These are phyloP conservation scores for Eutrema yunnanense DNA, from an alignment of 345 rosid genomes.

Conservation along the genomic window DNA sequence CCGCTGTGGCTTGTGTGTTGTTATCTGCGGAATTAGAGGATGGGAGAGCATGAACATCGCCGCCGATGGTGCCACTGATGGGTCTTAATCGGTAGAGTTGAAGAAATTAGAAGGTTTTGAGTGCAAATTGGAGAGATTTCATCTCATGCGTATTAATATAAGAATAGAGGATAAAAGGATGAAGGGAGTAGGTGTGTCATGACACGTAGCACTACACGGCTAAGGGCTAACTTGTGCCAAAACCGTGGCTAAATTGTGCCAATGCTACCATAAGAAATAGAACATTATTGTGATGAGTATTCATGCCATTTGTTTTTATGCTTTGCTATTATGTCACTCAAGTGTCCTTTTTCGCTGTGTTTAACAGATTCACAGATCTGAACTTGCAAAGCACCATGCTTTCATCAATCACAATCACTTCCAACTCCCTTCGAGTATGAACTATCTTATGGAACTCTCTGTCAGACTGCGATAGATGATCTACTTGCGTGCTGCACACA, in stretches of 20 bases:
- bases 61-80: constrained; percentile 10
- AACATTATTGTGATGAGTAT: neutral
- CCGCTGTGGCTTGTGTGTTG: neutral
- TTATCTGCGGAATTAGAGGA: constrained; percentile 6
- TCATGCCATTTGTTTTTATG: neutral
- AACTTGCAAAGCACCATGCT: constrained; percentile 63
- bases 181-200: constrained; percentile 4
- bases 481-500: constrained; percentile 89
- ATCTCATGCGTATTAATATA: neutral
- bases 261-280: neutral
- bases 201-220: neutral
- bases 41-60: constrained; percentile 4
- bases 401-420: constrained; percentile 71
- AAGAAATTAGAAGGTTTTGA: neutral
- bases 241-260: neutral
- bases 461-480: constrained; percentile 91
- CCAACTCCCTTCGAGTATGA: constrained; percentile 76
- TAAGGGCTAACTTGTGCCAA: neutral
- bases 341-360: neutral
- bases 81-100: neutral
- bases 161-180: constrained; percentile 12
- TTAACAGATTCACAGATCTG: constrained; percentile 76
- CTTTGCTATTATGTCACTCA: neutral
- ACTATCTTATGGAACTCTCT: constrained; percentile 83
- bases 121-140: neutral